Evolutionary conservation across 495 filamentous ascomycete genomes (phyloP), one percentile per base, ranked within the genome.

Genomic region (Neurospora sp.): DNA sequence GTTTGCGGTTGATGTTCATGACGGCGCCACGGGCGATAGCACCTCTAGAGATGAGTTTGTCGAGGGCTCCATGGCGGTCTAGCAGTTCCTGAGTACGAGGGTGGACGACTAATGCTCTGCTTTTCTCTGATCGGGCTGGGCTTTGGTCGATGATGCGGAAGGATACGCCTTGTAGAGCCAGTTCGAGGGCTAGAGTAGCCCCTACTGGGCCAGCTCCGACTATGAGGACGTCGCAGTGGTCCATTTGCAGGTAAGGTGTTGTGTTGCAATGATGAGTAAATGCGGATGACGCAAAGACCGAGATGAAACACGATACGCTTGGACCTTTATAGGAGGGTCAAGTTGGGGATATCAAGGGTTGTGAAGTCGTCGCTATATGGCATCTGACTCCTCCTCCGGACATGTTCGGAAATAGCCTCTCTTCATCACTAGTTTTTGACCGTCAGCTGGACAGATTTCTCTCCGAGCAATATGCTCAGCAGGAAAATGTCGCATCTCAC

Each of bases 41-140:
- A 14, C 82, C 82, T 8, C 74, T 69, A 12, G 73, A 48, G 42
- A 82, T 69, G 20, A 83, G 73, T 27, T 74, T 71, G 65, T 81
- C 74, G 4, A 77, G 79, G 39, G 78, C 75, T 40, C 81, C 79
- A 37, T 85, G 80, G 18, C 84, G 83, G 70, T 82, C 81, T 14
- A 86, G 78, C 20, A 87, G 81, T 74, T 87, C 85, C 27, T 81
- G 74, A 1, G 82, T 83, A 9, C 84, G 79, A 42, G 84, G 79
- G 53, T 85, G 85, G 1, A 86, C 73, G 0, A 82, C 79, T 31
- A 85, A 76, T 59, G 85, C 85, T 4, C 82, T 79, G 70, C 82
- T 83, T 39, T 84, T 81, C 70, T 80, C 74, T 35, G 80, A 81
- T 40, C 83, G 81, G 12, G 70, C 73, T 10, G 77, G 73, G 39